Conservation (phyloP, 306 rosid genomes). For the Corylus heterophylla region DNA sequence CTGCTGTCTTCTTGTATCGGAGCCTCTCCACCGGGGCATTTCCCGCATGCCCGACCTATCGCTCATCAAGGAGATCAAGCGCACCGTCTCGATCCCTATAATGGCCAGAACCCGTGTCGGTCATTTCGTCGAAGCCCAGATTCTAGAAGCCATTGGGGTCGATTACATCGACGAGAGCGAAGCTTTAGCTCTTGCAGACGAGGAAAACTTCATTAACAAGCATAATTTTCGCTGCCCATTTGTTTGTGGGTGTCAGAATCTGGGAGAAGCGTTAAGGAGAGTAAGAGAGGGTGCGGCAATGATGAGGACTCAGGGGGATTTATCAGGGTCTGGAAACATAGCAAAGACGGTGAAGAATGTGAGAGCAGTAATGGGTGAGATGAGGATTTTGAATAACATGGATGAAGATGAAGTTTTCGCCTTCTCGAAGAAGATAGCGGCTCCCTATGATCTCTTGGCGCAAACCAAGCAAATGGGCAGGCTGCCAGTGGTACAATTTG, state of each 20-base stretch:
- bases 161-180: conserved; percentile 80
- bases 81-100: conserved; percentile 54
- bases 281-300: conserved; percentile 70
- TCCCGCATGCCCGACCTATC: conserved; percentile 65
- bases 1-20: conserved; percentile 47
- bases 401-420: conserved; percentile 75
- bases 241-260: conserved; percentile 55
- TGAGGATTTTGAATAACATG: conserved; percentile 61
- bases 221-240: conserved; percentile 57
- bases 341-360: conserved; percentile 43
- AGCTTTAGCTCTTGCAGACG: conserved; percentile 50
- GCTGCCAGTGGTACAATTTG: conserved; percentile 67
- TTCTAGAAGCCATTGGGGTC: conserved; percentile 60
- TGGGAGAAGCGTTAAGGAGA: conserved; percentile 69
- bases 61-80: conserved; percentile 55
- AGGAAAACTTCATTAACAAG: conserved; percentile 61
- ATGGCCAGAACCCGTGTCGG: conserved; percentile 65
- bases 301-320: conserved; percentile 67
- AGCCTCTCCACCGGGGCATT: conserved; percentile 31
- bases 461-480: conserved; percentile 64
- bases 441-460: conserved; percentile 72
- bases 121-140: conserved; percentile 87
- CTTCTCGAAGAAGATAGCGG: conserved; percentile 58
- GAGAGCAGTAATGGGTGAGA: conserved; percentile 60
- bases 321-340: conserved; percentile 47